Evolutionary conservation across 1,139 yeast genomes (phyloP).

Genomic region (Eremothecium coryli): DNA sequence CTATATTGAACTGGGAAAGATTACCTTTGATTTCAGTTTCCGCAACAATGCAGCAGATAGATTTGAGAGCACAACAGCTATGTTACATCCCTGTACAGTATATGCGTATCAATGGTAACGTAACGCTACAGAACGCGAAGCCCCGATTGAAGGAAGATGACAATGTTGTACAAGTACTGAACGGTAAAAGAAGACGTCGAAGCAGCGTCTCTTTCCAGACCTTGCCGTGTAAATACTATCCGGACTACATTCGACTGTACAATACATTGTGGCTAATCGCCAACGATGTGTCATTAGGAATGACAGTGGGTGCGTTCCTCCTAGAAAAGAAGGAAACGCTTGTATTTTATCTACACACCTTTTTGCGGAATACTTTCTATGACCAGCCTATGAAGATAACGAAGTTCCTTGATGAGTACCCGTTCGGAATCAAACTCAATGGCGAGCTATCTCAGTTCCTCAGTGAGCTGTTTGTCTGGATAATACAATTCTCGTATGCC

Average conservation of each 20-base stretch:
- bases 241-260: slow-evolving; percentile 79
- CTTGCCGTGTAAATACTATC: slow-evolving; percentile 31
- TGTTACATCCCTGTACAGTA: slow-evolving; percentile 79
- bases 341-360: slow-evolving; percentile 11
- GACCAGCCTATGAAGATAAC: slow-evolving; percentile 42
- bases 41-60: slow-evolving; percentile 68
- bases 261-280: slow-evolving; percentile 81
- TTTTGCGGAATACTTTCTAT: slow-evolving; percentile 21
- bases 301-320: slow-evolving; percentile 46
- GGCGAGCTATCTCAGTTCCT: slow-evolving; percentile 76
- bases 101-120: slow-evolving; percentile 37
- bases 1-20: slow-evolving; percentile 33
- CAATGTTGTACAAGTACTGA: background rate
- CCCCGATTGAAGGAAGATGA: slow-evolving; percentile 25
- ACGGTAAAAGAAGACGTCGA: slow-evolving; percentile 4
- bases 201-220: background rate
- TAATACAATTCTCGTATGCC: slow-evolving; percentile 58
- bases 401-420: slow-evolving; percentile 75
- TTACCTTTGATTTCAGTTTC: slow-evolving; percentile 39
- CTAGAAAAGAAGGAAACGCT: slow-evolving; percentile 36
- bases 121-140: slow-evolving; percentile 30
- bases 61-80: slow-evolving; percentile 66
- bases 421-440: slow-evolving; percentile 90
- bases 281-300: slow-evolving; percentile 74
- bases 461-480: slow-evolving; percentile 84